Base-by-base conservation (phyloP, 768 basidiomycete genomes). In the Amanita pseudoporphyria region DNA sequence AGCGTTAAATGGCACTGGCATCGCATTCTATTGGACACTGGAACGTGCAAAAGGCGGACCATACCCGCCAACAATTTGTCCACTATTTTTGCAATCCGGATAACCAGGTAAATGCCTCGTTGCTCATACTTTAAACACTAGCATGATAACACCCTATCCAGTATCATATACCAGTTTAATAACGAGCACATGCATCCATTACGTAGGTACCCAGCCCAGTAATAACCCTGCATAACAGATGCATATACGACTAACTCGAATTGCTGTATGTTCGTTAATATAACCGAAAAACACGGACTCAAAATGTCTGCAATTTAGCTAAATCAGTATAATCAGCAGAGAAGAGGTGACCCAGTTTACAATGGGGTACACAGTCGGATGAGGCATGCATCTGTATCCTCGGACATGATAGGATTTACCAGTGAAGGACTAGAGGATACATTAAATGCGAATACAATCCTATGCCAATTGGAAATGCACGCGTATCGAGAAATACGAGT, bases 111-210 rank as follows among this genome's bases (percentile, higher is more conserved):
- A 14, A 36, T 26, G 18, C 47, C 52, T 14, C 52, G 46, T 26
- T 53, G 47, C 22, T 14, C 13, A 22, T 47, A 45, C 33, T 48
- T n/a, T 4, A 12, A 12, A 35, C 16, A 35, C 52, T 2, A 49
- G 51, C 36, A 60, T 47, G 37, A 55, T 51, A 3, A 58, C 55
- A 37, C 46, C 54, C 57, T 54, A 56, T 55, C 57, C 43, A n/a
- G 51, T 53, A 37, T 32, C 24, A 14, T 35, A 3, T 13, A 19
- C 3, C 35, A n/a, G 28, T 22, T 19, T 42, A 24, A 32, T 28
- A 28, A 7, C 7, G 26, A 28, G 26, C 26, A 28, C 26, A 28
- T 7, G 26, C 4, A 7, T 28, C n/a, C n/a, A 6, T 37, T 18
- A 6, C 36, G 36, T 37, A 16, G 6, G 14, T 37, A 16, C 6